Base-by-base conservation (phyloP, 1,284 basidiomycete genomes). In the Peniophora sp. region DNA sequence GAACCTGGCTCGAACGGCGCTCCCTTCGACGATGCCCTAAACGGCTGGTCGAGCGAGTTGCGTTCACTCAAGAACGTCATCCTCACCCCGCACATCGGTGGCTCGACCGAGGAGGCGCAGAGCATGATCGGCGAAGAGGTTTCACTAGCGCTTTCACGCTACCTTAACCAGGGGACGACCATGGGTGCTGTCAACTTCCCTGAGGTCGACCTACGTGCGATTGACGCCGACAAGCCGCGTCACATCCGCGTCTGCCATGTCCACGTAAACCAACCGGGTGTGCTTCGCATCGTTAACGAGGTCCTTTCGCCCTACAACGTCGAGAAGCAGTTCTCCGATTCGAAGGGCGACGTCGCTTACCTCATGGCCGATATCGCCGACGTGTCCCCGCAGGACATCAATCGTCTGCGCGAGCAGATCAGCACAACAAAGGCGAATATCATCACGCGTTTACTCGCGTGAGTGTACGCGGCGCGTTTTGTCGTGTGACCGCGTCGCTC, bases 61-160 rank as follows among this genome's bases (percentile, higher is more conserved):
- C 79, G 90, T 53, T 69, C 73, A 2, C 71, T 91, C 52, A 83
- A 87, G 47, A 97, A 97, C 68, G 79, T 97, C 56, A 94, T 97
- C 64, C 85, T 97, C 59, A 97, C 95, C 0, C 97, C 97, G 17
- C 97, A 99, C 67, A 98, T 99, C 60, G 97, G 97, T 54, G 97
- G 97, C 43, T 97, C 93, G 41, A 99, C 97, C 11, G 97, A 99
- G 68, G 97, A 99, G 69, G 97, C 97, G 3, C 97, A 99, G 70
- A 81, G 85, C 47, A 93, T 96, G 81, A 99, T 99, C 58, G 97
- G 97, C 27, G 86, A 92, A 57, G 97, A 99, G 69, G 97, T 99
- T 42, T 84, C 92, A 12, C 78, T 79, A 41, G 85, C 94, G 2
- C 72, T 99, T 49, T 77, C 80, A 34, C 86, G 94, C 54, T 99